Conservation (phyloP, 495 filamentous ascomycete species). For the Xylaria sp. region DNA sequence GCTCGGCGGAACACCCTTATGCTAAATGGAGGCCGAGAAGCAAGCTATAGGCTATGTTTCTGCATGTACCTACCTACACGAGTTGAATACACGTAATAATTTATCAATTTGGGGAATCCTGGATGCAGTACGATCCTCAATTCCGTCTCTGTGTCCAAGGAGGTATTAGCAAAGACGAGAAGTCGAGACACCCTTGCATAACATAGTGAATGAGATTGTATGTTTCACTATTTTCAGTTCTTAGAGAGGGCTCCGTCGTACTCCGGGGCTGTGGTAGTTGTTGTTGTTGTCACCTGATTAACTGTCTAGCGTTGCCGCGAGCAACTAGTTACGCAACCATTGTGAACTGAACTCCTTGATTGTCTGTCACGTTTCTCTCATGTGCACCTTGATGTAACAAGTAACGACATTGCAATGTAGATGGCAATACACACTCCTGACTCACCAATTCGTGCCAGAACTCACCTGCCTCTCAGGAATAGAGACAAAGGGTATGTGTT, state of each 20-base stretch:
- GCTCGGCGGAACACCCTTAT: slow-evolving; percentile 66
- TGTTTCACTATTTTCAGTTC: background rate
- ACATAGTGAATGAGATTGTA: background rate
- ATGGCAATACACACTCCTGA: background rate
- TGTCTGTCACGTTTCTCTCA: background rate
- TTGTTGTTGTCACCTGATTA: background rate
- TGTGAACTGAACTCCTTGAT: background rate
- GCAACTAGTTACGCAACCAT: background rate
- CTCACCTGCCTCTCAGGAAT: background rate
- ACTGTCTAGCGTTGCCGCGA: background rate
- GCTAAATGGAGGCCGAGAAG: slow-evolving; percentile 56
- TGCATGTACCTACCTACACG: background rate
- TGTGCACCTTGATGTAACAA: background rate
- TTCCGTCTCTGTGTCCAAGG: background rate
- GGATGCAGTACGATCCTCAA: background rate
- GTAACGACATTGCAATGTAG: background rate
- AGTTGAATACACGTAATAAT: background rate
- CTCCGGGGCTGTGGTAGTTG: background rate
- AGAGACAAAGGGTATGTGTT: background rate
- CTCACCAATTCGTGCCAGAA: background rate
- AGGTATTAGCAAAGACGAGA: background rate
- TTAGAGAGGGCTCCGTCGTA: background rate
- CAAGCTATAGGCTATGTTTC: slow-evolving; percentile 33
- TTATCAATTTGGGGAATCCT: background rate
- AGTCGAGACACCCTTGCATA: background rate